Conservation (phyloP, 768 basidiomycete genomes). For the Collybiopsis luxurians region DNA sequence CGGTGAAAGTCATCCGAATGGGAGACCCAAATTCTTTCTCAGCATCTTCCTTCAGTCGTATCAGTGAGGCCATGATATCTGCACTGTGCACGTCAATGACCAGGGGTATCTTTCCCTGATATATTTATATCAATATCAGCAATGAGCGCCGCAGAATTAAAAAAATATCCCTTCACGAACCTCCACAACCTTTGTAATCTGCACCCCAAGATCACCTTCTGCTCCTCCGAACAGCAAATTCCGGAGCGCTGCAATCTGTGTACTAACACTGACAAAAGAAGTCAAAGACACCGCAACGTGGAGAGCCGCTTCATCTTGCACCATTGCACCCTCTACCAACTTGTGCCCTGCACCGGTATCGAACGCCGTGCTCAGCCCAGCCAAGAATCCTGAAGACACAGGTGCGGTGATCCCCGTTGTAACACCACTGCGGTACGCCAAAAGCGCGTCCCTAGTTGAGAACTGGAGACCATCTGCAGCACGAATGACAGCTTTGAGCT, state of each 20-base stretch:
- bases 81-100: conserved; percentile 63
- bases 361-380: conserved; percentile 59
- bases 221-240: conserved; percentile 40
- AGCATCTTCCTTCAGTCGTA: conserved; percentile 62
- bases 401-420: conserved; percentile 62
- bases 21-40: conserved; percentile 38
- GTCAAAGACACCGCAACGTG: conserved; percentile 54
- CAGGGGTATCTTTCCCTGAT: conserved; percentile 54
- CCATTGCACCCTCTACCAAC: conserved; percentile 53
- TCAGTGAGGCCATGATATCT: conserved; percentile 65
- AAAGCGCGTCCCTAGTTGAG: conserved; percentile 13
- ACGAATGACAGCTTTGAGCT: conserved; percentile 34
- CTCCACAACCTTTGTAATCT: conserved; percentile 43
- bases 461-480: conserved; percentile 69
- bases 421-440: conserved; percentile 66
- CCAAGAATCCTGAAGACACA: conserved; percentile 41
- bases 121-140: not conserved
- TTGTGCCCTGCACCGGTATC: conserved; percentile 53
- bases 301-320: conserved; percentile 58
- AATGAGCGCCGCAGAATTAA: not conserved
- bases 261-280: conserved; percentile 53
- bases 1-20: conserved; percentile 49
- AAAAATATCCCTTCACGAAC: conserved; percentile 23
- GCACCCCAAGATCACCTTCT: conserved; percentile 35
- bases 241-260: conserved; percentile 63